phyloP scores from a whole-genome alignment of 2,329 filamentous ascomycete genomes.

The Esteya vermicola region DNA sequence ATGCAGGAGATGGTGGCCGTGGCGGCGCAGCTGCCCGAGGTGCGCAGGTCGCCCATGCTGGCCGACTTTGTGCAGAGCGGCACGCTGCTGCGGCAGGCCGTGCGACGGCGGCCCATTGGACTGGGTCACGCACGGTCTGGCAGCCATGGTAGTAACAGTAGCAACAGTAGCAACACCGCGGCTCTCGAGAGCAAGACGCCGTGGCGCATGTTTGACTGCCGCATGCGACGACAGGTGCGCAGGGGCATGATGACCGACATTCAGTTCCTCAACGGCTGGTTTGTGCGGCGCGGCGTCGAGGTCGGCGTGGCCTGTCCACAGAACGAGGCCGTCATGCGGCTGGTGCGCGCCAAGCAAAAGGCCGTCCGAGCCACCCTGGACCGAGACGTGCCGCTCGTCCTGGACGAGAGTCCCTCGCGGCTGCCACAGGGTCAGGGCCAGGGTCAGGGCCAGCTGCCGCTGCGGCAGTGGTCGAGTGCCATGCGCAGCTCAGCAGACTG shows the following conservation, averaged over 20 bases:
- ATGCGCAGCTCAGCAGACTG: not conserved
- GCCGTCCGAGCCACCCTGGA: not conserved
- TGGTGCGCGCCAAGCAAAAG: slow-evolving; percentile 56
- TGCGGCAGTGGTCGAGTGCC: not conserved
- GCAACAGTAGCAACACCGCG: no score
- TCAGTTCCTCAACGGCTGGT: slow-evolving; percentile 78
- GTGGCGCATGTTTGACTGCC: no score
- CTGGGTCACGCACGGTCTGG: no score
- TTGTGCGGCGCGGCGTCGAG: slow-evolving; percentile 58
- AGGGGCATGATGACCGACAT: slow-evolving; percentile 56
- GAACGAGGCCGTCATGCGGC: slow-evolving; percentile 57
- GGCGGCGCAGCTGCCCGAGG: slow-evolving; percentile 60
- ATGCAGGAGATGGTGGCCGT: slow-evolving; percentile 62
- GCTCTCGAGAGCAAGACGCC: no score
- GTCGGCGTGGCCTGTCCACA: slow-evolving; percentile 57
- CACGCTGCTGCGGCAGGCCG: slow-evolving; percentile 37
- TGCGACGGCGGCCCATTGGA: no score
- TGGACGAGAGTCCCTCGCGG: no score
- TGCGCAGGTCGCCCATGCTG: slow-evolving; percentile 45
- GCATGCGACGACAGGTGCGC: slow-evolving; percentile 53
- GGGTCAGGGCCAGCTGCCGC: no score
- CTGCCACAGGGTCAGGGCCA: no score
- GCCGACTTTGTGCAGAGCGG: slow-evolving; percentile 40
- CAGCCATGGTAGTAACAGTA: no score
- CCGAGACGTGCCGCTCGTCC: slow-evolving; percentile 3